Evolutionary conservation across 352 stramenopile genomes (phyloP), one percentile per base, ranked within the genome.

Genomic region (Lagenidium sp.): DNA sequence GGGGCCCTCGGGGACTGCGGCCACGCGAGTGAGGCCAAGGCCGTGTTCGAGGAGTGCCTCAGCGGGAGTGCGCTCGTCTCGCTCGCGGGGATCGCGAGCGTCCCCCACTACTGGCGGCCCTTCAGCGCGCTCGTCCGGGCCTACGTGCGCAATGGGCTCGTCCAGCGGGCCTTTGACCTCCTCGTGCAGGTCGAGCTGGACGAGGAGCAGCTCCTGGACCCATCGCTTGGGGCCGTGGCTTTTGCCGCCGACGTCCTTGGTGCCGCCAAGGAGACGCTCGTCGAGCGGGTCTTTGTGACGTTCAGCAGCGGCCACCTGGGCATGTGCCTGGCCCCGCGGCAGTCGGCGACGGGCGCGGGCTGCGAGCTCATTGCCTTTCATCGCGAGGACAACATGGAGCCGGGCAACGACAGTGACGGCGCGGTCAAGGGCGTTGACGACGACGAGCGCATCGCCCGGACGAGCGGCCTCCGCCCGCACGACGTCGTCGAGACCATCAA

Each of bases 401-500:
- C 26, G 12, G 29, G 36, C 5, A 21, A 43, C 4, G 22, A 32
- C 28, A n/a, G n/a, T n/a, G n/a, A n/a, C n/a, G n/a, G n/a, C n/a
- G n/a, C n/a, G n/a, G n/a, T n/a, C n/a, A 15, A 32, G 28, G 15
- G 28, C 15, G 28, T 13, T 8, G 28, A 32, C 15, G 28, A 32
- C 28, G 28, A 32, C 28, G 28, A 32, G 8, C 8, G 8, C 28
- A 28, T 37, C 7, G 41, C 21, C 19, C 8, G 31, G 26, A 4
- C 36, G 31, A 23, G 28, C 62, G 20, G 38, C 23, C 24, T 55
- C 34, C 37, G 44, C 45, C 41, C 47, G 18, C 51, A 59, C 38
- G 68, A 80, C 29, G 37, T 76, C 0, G 22, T 80, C 4, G 64
- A 80, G 36, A 65, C 59, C 12, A 62, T 80, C 41, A 75, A 77